Evolutionary conservation across 2,329 filamentous ascomycete genomes (phyloP).

Genomic region (Chrysoporthe cubensis): DNA sequence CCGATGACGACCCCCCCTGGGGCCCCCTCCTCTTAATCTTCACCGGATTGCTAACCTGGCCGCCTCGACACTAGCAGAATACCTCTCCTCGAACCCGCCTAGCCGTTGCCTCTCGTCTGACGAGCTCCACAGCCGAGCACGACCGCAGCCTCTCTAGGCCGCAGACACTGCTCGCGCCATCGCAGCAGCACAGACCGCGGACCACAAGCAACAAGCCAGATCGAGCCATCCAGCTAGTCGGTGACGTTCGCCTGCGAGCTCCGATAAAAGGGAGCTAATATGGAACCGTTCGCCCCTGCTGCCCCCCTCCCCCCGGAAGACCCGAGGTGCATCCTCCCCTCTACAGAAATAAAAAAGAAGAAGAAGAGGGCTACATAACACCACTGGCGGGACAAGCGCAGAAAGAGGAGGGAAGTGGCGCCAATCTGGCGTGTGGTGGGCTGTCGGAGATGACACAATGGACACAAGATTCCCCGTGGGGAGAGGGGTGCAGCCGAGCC

Average conservation of each 20-base stretch:
- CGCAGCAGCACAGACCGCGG: background rate
- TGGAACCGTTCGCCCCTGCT: too few relatives aligned
- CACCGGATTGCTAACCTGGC: background rate
- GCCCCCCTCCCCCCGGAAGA: too few relatives aligned
- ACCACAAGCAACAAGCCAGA: background rate
- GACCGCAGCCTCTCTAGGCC: background rate
- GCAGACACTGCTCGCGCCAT: slow-evolving; percentile 2
- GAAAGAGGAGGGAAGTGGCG: slow-evolving; percentile 1
- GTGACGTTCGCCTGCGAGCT: background rate
- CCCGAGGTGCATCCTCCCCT: background rate
- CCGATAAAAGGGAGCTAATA: background rate
- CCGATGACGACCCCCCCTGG: background rate
- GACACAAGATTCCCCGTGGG: background rate
- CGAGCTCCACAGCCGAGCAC: background rate
- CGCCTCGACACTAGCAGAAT: background rate
- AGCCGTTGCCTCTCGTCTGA: background rate
- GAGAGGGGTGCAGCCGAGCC: background rate
- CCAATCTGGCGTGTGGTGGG: background rate
- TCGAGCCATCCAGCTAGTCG: too few relatives aligned
- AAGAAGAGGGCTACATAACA: background rate
- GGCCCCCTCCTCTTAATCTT: too few relatives aligned
- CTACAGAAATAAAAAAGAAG: too few relatives aligned
- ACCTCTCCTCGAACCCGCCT: too few relatives aligned
- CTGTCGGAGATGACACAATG: background rate
- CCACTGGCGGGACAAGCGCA: slow-evolving; percentile 11